phyloP scores from a whole-genome alignment of 2,329 filamentous ascomycete genomes.

The Bipolaris oryzae region DNA sequence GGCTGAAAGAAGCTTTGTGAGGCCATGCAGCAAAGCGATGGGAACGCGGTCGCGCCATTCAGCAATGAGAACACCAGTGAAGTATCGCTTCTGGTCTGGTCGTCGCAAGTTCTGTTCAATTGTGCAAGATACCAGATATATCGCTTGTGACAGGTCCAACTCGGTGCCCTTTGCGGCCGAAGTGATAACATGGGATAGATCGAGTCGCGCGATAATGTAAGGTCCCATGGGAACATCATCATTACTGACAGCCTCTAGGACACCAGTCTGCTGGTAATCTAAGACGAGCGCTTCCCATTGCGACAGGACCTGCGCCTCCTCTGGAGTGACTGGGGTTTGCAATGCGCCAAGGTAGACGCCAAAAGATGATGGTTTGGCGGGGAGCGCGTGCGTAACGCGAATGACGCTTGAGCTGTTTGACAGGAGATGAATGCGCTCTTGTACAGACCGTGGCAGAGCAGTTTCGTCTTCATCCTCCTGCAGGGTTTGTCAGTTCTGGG shows the following conservation, averaged over 20 bases:
- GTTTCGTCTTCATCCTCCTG: slow-evolving; percentile 25
- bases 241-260: slow-evolving; percentile 40
- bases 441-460: slow-evolving; percentile 34
- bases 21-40: slow-evolving; percentile 36
- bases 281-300: slow-evolving; percentile 45
- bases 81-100: slow-evolving; percentile 34
- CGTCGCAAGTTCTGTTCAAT: slow-evolving; percentile 33
- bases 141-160: slow-evolving; percentile 32
- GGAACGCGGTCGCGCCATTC: slow-evolving; percentile 42
- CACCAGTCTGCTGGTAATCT: slow-evolving; percentile 37
- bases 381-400: slow-evolving; percentile 25
- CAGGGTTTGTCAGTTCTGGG: slow-evolving; percentile 15
- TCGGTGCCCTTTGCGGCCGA: slow-evolving; percentile 29
- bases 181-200: slow-evolving; percentile 35
- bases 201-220: slow-evolving; percentile 42
- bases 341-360: slow-evolving; percentile 45
- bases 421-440: slow-evolving; percentile 39
- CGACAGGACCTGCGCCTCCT: slow-evolving; percentile 34
- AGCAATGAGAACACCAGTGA: slow-evolving; percentile 43
- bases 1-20: slow-evolving; percentile 37
- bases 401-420: slow-evolving; percentile 28
- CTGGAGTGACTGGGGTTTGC: slow-evolving; percentile 31
- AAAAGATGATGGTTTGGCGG: slow-evolving; percentile 42
- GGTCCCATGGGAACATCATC: slow-evolving; percentile 32
- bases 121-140: slow-evolving; percentile 34